These are phyloP conservation scores for Trypanosoma cruzi DNA, from an alignment of 208 protist species.

Conservation along the genomic window DNA sequence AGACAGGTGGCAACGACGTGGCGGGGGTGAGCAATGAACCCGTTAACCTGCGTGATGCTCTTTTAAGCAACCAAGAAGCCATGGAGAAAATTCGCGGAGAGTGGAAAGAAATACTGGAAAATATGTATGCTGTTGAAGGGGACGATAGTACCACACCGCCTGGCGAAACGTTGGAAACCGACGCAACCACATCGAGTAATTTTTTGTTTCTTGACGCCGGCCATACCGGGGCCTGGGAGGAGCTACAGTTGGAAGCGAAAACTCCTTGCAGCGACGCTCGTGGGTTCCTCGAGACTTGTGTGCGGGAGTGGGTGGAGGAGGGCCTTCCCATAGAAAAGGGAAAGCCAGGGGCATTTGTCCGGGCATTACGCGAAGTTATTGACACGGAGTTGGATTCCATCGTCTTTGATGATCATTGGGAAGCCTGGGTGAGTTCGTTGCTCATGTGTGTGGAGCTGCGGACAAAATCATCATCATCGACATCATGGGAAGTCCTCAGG, in stretches of 20 bases:
- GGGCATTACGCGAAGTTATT: conserved; percentile 17
- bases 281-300: conserved; percentile 13
- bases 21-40: background rate
- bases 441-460: conserved; percentile 5
- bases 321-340: conserved; percentile 14
- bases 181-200: background rate
- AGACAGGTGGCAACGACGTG: background rate
- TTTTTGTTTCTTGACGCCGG: conserved; percentile 2
- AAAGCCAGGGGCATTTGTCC: conserved; percentile 43
- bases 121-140: background rate
- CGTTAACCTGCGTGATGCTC: background rate
- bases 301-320: conserved; percentile 15
- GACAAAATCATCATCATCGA: too few species aligned
- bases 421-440: conserved; percentile 14
- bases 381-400: conserved; percentile 4
- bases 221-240: conserved; percentile 1
- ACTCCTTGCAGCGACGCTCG: conserved; percentile 4
- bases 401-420: conserved; percentile 16
- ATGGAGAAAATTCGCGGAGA: background rate
- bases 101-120: conserved; percentile 1
- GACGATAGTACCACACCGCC: background rate
- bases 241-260: conserved; percentile 14
- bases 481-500: background rate
- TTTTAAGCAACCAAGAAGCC: background rate
- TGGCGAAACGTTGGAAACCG: background rate